A percentile compares a stretch with the other conserved stretches of the same genome.
Evolutionary conservation across 345 rosid genomes (phyloP).

Genomic region (Salix suchowensis): DNA sequence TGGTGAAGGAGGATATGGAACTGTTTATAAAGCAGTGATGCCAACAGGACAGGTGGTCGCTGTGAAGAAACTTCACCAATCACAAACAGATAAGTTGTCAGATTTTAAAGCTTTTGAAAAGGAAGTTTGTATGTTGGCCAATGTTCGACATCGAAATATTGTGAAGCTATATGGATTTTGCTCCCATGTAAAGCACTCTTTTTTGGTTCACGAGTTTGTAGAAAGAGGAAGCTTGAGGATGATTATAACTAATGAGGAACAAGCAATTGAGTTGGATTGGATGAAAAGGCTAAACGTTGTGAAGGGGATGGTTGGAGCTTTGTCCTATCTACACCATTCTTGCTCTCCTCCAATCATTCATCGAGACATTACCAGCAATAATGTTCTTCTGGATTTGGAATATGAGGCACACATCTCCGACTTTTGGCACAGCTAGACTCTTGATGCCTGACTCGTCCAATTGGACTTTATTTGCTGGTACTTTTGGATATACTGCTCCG

Average conservation of each 20-base stretch:
- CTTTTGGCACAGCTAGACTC: no score
- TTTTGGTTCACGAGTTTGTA: background rate
- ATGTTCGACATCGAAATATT: no score
- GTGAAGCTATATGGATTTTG: background rate
- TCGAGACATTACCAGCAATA: constrained; percentile 10
- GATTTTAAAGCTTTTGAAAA: background rate
- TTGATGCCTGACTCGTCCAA: background rate
- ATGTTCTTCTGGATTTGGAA: constrained; percentile 2
- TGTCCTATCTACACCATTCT: constrained; percentile 10
- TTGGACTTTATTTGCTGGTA: background rate
- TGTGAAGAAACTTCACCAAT: constrained; percentile 14
- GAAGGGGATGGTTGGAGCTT: constrained; percentile 3
- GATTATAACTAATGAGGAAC: background rate
- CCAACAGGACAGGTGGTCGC: constrained; percentile 1
- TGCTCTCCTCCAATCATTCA: background rate
- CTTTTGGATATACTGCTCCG: no score
- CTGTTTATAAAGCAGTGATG: background rate
- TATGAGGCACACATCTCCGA: background rate
- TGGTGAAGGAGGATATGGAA: constrained; percentile 6
- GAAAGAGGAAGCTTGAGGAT: constrained; percentile 11
- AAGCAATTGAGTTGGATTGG: constrained; percentile 3
- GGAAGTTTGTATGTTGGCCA: background rate
- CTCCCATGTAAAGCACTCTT: background rate
- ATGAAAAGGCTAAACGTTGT: constrained; percentile 1
- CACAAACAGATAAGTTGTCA: background rate